Base-by-base conservation (phyloP, 2,329 filamentous ascomycete species). In the Penicillium sp. region DNA sequence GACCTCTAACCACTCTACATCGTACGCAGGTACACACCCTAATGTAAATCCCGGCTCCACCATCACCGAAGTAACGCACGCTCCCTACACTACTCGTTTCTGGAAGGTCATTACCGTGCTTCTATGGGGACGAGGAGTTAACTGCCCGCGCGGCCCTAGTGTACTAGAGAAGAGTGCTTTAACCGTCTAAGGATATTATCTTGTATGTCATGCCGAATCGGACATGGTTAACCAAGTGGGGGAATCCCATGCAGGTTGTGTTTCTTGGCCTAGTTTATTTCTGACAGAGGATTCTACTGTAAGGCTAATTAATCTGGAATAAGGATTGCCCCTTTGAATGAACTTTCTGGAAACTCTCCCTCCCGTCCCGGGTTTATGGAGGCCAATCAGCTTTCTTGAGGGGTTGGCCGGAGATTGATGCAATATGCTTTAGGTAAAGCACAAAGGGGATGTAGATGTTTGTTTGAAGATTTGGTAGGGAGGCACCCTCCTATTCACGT, bases 41-140 rank as follows among this genome's bases (percentile, higher is more conserved):
- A 42, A 46, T n/a, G 44, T n/a, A 19, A 46, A 46, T 29, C 44
- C 44, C 25, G 49, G 10, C 39, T 45, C 50, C 50, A 45, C 50
- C 14, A 26, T 52, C 50, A 43, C 50, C 29, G 37, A 37, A 52
- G 39, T 52, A 52, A 52, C 50, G 25, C 39, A 52, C 48, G 48
- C 48, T 19, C 33, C 48, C 4, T 25, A 43, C 39, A 29, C 50
- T 52, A 44, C 27, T 39, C 50, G 37, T 52, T 52, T 52, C 37
- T 52, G 50, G 50, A 52, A 52, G 50, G 50, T 52, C 37, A 52
- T 44, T 23, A 44, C 7, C 33, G 23, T 42, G 16, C 37, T 52
- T 52, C 50, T 44, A 52, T 52, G 50, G 49, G 42, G 49, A 51
- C 50, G 11, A 31, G 16, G 19, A 49, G 29, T 33, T 33, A 39